Conservation (phyloP, 441 rosid species). For the Croton setiger region DNA sequence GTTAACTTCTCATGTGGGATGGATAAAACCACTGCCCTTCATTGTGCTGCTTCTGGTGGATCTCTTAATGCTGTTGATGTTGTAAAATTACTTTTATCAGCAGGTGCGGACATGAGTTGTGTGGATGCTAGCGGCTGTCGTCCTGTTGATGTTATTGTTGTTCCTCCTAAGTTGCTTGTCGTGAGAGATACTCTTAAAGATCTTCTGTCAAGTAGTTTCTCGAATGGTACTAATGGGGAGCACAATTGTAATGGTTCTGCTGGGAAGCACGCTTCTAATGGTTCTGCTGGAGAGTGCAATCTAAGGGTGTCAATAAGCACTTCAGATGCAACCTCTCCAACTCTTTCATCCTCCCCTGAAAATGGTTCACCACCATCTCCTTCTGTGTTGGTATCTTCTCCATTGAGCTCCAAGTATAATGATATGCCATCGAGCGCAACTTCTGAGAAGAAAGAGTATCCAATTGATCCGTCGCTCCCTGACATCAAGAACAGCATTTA, state of each 20-base stretch:
- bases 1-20: slow-evolving; percentile 47
- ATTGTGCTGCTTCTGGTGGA: slow-evolving; percentile 77
- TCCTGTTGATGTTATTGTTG: slow-evolving; percentile 60
- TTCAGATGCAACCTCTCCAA: slow-evolving; percentile 29
- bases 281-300: slow-evolving; percentile 17
- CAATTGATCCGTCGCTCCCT: slow-evolving; percentile 54
- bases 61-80: slow-evolving; percentile 44
- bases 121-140: slow-evolving; percentile 50
- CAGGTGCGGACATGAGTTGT: slow-evolving; percentile 59
- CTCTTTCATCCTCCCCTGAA: slow-evolving; percentile 33
- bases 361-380: slow-evolving; percentile 32
- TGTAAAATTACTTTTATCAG: slow-evolving; percentile 50
- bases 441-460: slow-evolving; percentile 50
- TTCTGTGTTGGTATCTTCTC: slow-evolving; percentile 27
- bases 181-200: slow-evolving; percentile 43
- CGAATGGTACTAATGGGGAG: slow-evolving; percentile 5
- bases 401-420: slow-evolving; percentile 28
- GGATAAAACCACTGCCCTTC: slow-evolving; percentile 71
- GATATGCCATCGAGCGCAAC: slow-evolving; percentile 16
- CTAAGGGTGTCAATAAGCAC: slow-evolving; percentile 26
- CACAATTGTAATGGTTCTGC: slow-evolving; percentile 7
- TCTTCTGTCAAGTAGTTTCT: slow-evolving; percentile 27
- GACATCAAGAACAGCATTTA: slow-evolving; percentile 58
- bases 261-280: slow-evolving; percentile 15
- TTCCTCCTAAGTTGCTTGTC: slow-evolving; percentile 41